Conservation (phyloP, 2,329 filamentous ascomycete genomes). For the Laburnicola sp. region DNA sequence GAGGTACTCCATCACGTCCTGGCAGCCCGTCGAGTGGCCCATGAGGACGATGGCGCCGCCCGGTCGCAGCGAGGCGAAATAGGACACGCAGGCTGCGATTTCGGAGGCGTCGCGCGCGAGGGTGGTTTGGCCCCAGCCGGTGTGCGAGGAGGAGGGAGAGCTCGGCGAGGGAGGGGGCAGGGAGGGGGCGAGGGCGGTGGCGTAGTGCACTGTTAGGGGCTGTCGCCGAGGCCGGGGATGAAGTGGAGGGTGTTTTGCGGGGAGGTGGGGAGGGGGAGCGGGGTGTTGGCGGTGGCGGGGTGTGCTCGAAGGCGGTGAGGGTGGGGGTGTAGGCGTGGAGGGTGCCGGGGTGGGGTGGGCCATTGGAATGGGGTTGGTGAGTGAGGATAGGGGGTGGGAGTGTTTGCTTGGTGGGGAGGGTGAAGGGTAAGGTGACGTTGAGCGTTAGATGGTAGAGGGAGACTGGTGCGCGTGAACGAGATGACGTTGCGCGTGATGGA, state of each 20-base stretch:
- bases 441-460: no score
- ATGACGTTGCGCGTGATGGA: no score
- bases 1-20: conserved; percentile 69
- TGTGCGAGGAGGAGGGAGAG: conserved; percentile 57
- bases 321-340: conserved; percentile 49
- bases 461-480: no score
- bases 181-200: conserved; percentile 52
- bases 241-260: conserved; percentile 64
- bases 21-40: conserved; percentile 70
- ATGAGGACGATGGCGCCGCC: conserved; percentile 64
- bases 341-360: conserved; percentile 42
- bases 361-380: conserved; percentile 18
- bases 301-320: conserved; percentile 53
- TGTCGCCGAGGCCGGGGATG: conserved; percentile 71
- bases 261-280: conserved; percentile 21
- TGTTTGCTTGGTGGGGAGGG: no score
- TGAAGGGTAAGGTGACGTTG: no score
- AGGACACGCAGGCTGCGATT: conserved; percentile 55
- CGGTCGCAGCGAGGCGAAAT: conserved; percentile 50
- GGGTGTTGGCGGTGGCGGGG: conserved; percentile 29
- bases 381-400: no score
- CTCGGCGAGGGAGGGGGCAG: conserved; percentile 55
- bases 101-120: conserved; percentile 60
- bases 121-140: conserved; percentile 58
- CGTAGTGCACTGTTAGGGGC: conserved; percentile 66